Evolutionary conservation across 768 basidiomycete genomes (phyloP), one percentile per base, ranked within the genome.

Genomic region (Gloeophyllum trabeum): DNA sequence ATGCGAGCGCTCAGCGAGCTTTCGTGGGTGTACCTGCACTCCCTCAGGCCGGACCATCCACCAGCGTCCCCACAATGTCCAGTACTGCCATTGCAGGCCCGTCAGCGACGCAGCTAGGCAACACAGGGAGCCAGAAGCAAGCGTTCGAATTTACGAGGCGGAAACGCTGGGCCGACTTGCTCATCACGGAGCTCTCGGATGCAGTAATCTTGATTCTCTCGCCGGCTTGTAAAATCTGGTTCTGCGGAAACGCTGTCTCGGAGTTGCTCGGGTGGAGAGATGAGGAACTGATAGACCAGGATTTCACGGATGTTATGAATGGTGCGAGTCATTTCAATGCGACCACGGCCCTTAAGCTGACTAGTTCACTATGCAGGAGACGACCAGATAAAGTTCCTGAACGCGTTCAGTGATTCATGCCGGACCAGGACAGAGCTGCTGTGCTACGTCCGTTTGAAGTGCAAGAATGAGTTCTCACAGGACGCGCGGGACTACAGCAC

Each of bases 101-200:
- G 28, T 32, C 28, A 10, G 16, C n/a, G n/a, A n/a, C n/a, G n/a
- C n/a, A n/a, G n/a, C n/a, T n/a, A n/a, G n/a, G n/a, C n/a, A n/a
- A n/a, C n/a, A n/a, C n/a, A n/a, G n/a, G n/a, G n/a, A n/a, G n/a
- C 36, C 36, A 37, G 36, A 37, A 37, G 20, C 10, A 10, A 7
- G 43, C 54, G 30, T 91, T 78, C 51, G 89, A 92, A 57, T 92
- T 91, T 57, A 87, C 85, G 0, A 88, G 86, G 54, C 67, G 88
- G 43, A 90, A 90, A 56, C 71, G 80, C 43, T 92, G 89, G 89
- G 81, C 79, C 14, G 88, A 91, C 56, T 65, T 92, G 12, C 66
- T 90, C 20, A 61, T 84, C 45, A 69, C 76, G 1, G 89, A 90
- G 55, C 71, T 88, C 23, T 75, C 81, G 23, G 88, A 88, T 46